These are phyloP conservation scores for Ceratocystis huliohia DNA, from an alignment of 2,329 filamentous ascomycete species.

Conservation along the genomic window DNA sequence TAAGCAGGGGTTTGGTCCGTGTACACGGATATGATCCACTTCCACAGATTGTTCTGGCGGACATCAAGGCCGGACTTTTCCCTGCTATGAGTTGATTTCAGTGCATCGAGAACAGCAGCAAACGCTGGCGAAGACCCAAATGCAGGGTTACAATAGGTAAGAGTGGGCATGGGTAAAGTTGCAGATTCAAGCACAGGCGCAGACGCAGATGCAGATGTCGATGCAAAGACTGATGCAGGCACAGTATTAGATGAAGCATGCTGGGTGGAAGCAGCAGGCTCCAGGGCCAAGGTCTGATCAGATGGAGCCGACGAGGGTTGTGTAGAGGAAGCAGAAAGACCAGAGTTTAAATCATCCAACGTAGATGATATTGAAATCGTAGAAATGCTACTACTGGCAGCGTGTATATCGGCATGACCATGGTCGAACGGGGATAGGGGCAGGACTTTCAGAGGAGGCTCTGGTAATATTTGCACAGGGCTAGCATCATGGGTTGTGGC, in stretches of 20 bases:
- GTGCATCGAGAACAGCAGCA: conserved; percentile 25
- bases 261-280: conserved; percentile 3
- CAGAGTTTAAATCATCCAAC: conserved; percentile 18
- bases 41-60: conserved; percentile 30
- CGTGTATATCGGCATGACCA: background rate
- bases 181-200: background rate
- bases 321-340: conserved; percentile 10
- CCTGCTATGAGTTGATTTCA: background rate
- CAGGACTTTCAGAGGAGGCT: background rate
- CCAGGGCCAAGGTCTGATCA: background rate
- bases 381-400: conserved; percentile 11
- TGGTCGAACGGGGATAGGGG: conserved; percentile 11
- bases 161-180: background rate
- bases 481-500: background rate
- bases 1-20: background rate
- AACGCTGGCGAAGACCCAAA: conserved; percentile 26
- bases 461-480: background rate
- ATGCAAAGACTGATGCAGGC: background rate
- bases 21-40: conserved; percentile 27
- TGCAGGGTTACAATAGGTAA: conserved; percentile 30
- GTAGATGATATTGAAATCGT: conserved; percentile 11
- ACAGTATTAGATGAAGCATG: background rate
- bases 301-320: conserved; percentile 13
- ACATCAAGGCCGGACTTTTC: conserved; percentile 21
- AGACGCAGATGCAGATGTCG: background rate